These are phyloP conservation scores for Citrus reticulata DNA, from an alignment of 345 rosid species.

Conservation along the genomic window DNA sequence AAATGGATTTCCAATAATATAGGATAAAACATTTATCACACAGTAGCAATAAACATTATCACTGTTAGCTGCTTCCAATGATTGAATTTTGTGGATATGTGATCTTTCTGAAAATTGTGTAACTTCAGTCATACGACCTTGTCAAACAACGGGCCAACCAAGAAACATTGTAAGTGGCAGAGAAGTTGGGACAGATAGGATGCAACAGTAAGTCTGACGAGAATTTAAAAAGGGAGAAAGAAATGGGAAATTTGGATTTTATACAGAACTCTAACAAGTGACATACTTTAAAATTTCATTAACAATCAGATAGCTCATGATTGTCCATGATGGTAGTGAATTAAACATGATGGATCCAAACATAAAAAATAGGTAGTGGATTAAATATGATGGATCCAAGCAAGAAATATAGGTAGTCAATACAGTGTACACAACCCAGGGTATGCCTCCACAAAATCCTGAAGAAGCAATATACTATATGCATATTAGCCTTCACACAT, in stretches of 20 bases:
- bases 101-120: neutral
- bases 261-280: neutral
- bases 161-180: neutral
- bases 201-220: neutral
- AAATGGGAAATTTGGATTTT: neutral
- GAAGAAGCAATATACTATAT: neutral
- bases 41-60: neutral
- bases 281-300: no score
- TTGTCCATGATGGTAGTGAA: no score
- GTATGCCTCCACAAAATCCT: neutral
- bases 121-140: neutral
- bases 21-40: neutral
- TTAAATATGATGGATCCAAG: neutral
- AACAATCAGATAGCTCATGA: no score
- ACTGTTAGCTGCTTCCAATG: neutral
- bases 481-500: neutral
- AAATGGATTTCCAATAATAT: neutral
- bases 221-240: neutral
- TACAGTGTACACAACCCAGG: neutral
- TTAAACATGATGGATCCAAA: neutral
- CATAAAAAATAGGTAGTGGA: neutral
- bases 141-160: neutral
- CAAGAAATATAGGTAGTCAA: neutral
- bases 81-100: neutral
- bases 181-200: neutral